A percentile compares a stretch with the other conserved stretches of the same genome.
phyloP scores from a whole-genome alignment of 2,329 filamentous ascomycete genomes.

The Ascochyta pisi region DNA sequence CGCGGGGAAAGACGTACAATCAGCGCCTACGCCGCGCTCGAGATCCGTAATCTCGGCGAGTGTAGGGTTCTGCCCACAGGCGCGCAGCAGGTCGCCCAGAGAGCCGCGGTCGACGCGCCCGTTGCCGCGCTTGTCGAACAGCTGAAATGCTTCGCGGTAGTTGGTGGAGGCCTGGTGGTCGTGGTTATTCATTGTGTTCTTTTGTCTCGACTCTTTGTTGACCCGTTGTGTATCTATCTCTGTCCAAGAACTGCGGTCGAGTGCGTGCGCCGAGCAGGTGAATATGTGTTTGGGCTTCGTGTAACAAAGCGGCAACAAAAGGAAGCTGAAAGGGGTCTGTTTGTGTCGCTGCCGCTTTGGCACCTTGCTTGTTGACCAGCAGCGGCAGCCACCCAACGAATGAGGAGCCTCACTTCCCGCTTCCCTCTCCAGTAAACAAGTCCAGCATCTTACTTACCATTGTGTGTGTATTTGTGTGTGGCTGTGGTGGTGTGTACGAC shows the following conservation, averaged over 20 bases:
- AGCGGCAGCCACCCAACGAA: slow-evolving; percentile 24
- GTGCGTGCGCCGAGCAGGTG: slow-evolving; percentile 10
- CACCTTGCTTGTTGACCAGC: slow-evolving; percentile 19
- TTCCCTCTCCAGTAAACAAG: background rate
- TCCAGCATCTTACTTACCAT: slow-evolving; percentile 27
- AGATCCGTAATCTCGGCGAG: slow-evolving; percentile 90
- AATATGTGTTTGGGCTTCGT: slow-evolving; percentile 4
- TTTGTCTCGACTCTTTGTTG: slow-evolving; percentile 12
- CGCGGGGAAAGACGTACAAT: slow-evolving; percentile 73
- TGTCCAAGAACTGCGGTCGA: slow-evolving; percentile 1
- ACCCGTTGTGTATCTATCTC: slow-evolving; percentile 13
- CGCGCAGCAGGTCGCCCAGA: slow-evolving; percentile 91
- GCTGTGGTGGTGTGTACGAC: slow-evolving; percentile 5
- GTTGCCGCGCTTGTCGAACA: slow-evolving; percentile 99
- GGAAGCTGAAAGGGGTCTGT: slow-evolving; percentile 19
- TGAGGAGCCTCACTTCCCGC: slow-evolving; percentile 9
- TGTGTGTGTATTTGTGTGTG: slow-evolving; percentile 16
- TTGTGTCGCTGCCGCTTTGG: slow-evolving; percentile 20
- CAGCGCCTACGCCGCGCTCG: slow-evolving; percentile 85
- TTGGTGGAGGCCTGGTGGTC: slow-evolving; percentile 76
- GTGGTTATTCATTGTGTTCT: slow-evolving; percentile 44
- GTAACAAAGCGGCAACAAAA: slow-evolving; percentile 6
- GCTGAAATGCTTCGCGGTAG: slow-evolving; percentile 99
- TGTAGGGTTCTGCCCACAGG: slow-evolving; percentile 97
- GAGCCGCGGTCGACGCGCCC: slow-evolving; percentile 86